Conservation (phyloP, 352 stramenopile genomes). For the Phytopythium chamaehyphon region DNA sequence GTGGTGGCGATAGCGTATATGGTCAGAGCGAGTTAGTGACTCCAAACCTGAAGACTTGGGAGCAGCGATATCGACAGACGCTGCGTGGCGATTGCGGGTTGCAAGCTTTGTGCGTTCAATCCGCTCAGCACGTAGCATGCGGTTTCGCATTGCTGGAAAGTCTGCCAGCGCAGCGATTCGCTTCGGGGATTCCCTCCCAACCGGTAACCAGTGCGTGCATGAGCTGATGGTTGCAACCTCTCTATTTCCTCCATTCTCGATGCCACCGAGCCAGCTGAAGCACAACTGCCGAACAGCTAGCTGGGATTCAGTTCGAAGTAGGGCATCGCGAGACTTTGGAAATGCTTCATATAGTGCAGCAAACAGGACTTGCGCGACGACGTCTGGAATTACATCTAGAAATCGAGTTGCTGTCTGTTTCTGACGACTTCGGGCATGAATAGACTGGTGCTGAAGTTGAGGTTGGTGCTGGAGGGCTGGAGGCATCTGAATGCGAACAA, state of each 20-base stretch:
- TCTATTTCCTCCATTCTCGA: constrained; percentile 19
- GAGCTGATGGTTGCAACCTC: background rate
- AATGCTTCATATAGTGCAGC: constrained; percentile 67
- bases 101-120: constrained; percentile 58
- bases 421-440: constrained; percentile 1
- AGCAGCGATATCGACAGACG: constrained; percentile 12
- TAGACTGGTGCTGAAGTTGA: constrained; percentile 1
- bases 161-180: constrained; percentile 48
- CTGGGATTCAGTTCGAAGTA: constrained; percentile 27
- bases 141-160: constrained; percentile 68
- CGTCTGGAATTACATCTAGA: constrained; percentile 50
- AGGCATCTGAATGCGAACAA: constrained; percentile 58
- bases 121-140: constrained; percentile 55
- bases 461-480: constrained; percentile 13
- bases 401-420: constrained; percentile 19
- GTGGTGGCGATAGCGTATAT: background rate
- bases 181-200: constrained; percentile 55
- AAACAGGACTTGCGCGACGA: constrained; percentile 62
- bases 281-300: constrained; percentile 44
- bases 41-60: background rate
- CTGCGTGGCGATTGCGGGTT: constrained; percentile 38
- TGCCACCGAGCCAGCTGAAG: constrained; percentile 61
- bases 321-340: constrained; percentile 50
- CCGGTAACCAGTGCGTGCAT: constrained; percentile 44
- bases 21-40: background rate